Evolutionary conservation across 225 moss, liverwort and hornwort species (phyloP).

Genomic region (Climacium dendroides): DNA sequence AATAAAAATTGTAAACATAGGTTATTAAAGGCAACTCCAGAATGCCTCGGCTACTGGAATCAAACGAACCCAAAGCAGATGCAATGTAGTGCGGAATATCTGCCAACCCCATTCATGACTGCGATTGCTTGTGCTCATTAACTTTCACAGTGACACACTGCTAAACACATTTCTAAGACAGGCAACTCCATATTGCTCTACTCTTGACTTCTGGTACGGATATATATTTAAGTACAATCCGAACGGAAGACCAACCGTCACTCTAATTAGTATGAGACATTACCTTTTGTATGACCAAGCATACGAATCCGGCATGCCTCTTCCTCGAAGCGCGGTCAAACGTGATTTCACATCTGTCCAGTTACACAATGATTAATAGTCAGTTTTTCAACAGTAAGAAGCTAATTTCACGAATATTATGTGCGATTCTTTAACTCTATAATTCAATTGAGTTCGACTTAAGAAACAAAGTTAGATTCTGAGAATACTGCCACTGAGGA

Average conservation of each 20-base stretch:
- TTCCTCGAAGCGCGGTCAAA: conserved; percentile 68
- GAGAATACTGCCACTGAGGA: not conserved
- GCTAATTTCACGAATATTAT: too few relatives aligned
- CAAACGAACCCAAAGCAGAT: not conserved
- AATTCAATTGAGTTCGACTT: not conserved
- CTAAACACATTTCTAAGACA: too few relatives aligned
- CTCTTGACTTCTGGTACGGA: not conserved
- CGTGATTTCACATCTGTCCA: conserved; percentile 77
- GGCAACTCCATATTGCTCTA: not conserved
- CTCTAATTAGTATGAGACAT: not conserved
- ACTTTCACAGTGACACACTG: too few relatives aligned
- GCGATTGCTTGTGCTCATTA: not conserved
- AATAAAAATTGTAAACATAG: too few relatives aligned
- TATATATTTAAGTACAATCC: not conserved
- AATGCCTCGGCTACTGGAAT: not conserved
- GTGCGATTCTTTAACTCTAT: not conserved
- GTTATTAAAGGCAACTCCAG: too few relatives aligned
- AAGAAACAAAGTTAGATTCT: not conserved
- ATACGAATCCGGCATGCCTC: conserved; percentile 78
- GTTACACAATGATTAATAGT: not conserved
- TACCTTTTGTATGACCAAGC: conserved; percentile 82
- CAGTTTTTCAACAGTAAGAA: not conserved
- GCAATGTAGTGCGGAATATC: too few relatives aligned
- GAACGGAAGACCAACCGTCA: not conserved
- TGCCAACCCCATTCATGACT: not conserved